Evolutionary conservation across 345 rosid genomes (phyloP).

Genomic region (Physaria fendleri): DNA sequence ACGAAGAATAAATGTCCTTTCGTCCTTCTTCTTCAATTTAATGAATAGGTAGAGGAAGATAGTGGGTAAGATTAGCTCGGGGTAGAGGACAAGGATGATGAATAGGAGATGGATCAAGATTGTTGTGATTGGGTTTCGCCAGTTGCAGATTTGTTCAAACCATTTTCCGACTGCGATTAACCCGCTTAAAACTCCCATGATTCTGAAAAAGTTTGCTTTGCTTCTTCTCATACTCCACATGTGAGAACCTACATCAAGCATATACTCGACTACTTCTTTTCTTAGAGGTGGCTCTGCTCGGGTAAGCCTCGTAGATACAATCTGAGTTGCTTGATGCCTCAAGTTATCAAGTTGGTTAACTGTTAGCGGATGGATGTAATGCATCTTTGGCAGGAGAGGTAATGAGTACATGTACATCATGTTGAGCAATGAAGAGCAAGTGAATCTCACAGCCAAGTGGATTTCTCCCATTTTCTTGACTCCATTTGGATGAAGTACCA

Average conservation of each 20-base stretch:
- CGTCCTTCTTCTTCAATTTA: too few species aligned
- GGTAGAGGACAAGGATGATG: constrained; percentile 75
- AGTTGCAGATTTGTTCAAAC: constrained; percentile 90
- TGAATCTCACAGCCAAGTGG: constrained; percentile 84
- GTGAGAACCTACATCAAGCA: constrained; percentile 92
- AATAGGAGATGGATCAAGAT: constrained; percentile 81
- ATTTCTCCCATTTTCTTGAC: constrained; percentile 95
- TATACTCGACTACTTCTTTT: constrained; percentile 87
- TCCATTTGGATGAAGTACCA: constrained; percentile 69
- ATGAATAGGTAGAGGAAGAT: constrained; percentile 85
- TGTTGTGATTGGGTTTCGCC: constrained; percentile 88
- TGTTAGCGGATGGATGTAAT: constrained; percentile 76
- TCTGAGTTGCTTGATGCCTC: constrained; percentile 87
- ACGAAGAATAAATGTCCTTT: too few species aligned
- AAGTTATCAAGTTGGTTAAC: constrained; percentile 81
- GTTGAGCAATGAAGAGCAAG: constrained; percentile 78
- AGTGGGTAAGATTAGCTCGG: constrained; percentile 85
- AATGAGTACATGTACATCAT: constrained; percentile 89
- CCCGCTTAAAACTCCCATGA: constrained; percentile 70
- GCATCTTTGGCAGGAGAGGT: constrained; percentile 89
- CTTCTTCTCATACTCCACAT: constrained; percentile 99
- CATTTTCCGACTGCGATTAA: constrained; percentile 82
- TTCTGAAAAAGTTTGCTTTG: constrained; percentile 91
- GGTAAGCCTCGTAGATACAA: constrained; percentile 73
- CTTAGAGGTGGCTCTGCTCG: constrained; percentile 87